Evolutionary conservation across 176 grass and related monocot genomes (phyloP), one percentile per base, ranked within the genome.

Genomic region (Musa schizocarpa): DNA sequence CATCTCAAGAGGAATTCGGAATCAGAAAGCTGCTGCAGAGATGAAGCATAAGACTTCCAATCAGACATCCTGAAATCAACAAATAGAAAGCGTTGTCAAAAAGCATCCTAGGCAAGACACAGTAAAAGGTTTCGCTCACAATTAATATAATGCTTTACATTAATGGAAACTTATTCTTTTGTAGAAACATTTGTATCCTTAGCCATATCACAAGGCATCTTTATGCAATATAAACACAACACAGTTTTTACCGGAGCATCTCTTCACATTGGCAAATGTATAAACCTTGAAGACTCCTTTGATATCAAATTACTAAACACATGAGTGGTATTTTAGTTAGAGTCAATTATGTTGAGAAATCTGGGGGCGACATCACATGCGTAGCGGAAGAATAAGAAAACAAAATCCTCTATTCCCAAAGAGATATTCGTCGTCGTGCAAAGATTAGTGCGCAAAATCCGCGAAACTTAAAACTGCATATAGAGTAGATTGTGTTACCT

Each of bases 1-100:
- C 84, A 91, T 51, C 86, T 70, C 53, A 93, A 74, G 9, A 98
- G 82, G 71, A 86, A 83, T 78, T 98, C 90, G 43, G 85, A 69
- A 54, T 98, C 90, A 0, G 90, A 93, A 71, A 98, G 80, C 49
- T 89, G 67, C 52, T 81, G 62, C 51, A 76, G 50, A 9, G 77
- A 81, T 16, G 80, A 85, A 82, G 82, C 90, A 68, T 80, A 76
- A 72, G 78, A 55, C 51, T 71, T 71, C 90, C 86, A 93, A 69
- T 88, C n/a, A 50, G 77, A 53, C 68, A 83, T 88, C 94, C 94
- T 98, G 68, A 73, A 27, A 61, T 17, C 54, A 79, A 34, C 22
- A 86, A 23, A 87, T 3, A 87, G 2, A 70, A 68, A 34, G 77
- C 55, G 70, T 8, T n/a, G 9, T 25, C 67, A 79, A 22, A 34